These are phyloP conservation scores for Adenanthera pavonina DNA, from an alignment of 306 rosid species.

Conservation along the genomic window DNA sequence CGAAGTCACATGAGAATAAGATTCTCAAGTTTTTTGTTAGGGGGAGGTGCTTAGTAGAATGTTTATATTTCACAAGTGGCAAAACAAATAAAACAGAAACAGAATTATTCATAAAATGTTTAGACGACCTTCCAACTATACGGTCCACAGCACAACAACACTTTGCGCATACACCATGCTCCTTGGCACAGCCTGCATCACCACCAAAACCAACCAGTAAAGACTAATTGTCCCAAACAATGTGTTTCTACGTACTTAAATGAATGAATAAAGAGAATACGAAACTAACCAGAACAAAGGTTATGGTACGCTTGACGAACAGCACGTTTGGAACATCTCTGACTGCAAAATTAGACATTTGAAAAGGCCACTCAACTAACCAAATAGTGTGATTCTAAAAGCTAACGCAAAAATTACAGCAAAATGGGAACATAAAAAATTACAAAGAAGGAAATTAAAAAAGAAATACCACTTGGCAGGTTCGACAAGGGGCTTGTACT, in stretches of 20 bases:
- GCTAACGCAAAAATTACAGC: not conserved
- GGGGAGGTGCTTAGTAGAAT: slow-evolving; percentile 9
- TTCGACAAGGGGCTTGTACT: slow-evolving; percentile 78
- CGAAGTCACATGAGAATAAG: not conserved
- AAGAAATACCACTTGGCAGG: slow-evolving; percentile 76
- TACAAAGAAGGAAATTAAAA: not conserved
- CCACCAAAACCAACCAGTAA: slow-evolving; percentile 39
- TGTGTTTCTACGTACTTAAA: not conserved
- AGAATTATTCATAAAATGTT: slow-evolving; percentile 32
- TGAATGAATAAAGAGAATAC: not conserved
- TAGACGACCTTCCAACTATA: slow-evolving; percentile 78
- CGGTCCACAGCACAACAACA: slow-evolving; percentile 64
- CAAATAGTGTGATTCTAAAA: not conserved
- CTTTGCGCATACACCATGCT: slow-evolving; percentile 87
- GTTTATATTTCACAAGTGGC: not conserved
- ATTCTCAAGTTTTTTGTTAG: not conserved
- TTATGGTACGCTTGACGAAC: slow-evolving; percentile 96
- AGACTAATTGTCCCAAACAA: slow-evolving; percentile 31
- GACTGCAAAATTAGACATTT: slow-evolving; percentile 56
- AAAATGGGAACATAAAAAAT: not conserved
- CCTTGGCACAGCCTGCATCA: slow-evolving; percentile 84
- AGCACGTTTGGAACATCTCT: slow-evolving; percentile 74
- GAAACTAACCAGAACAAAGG: slow-evolving; percentile 68
- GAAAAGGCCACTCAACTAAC: slow-evolving; percentile 11
- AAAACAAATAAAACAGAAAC: slow-evolving; percentile 33